These are phyloP conservation scores for Thuja plicata DNA, from an alignment of 83 land plant species.

Conservation along the genomic window DNA sequence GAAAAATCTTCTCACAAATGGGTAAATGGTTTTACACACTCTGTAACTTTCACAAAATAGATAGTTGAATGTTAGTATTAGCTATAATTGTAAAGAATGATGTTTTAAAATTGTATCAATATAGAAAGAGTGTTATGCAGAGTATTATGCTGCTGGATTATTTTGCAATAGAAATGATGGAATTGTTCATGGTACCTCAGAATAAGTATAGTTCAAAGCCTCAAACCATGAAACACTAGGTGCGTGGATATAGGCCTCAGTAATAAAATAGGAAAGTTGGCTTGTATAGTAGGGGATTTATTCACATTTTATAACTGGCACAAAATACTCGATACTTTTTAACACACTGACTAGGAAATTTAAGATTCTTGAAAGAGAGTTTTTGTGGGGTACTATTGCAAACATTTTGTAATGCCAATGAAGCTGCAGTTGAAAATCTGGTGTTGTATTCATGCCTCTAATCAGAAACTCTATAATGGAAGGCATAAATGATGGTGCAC, in stretches of 20 bases:
- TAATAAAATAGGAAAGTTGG: not conserved
- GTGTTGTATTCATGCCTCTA: slow-evolving; percentile 70
- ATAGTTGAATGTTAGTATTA: too few relatives aligned
- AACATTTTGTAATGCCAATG: slow-evolving; percentile 88
- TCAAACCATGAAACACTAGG: not conserved
- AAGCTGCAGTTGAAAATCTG: slow-evolving; percentile 90
- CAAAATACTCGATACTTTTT: not conserved
- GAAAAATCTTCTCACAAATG: too few relatives aligned
- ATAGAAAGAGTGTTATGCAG: too few relatives aligned
- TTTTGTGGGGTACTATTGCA: too few relatives aligned
- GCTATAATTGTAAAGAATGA: too few relatives aligned
- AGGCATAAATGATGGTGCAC: slow-evolving; percentile 66
- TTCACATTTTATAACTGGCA: not conserved
- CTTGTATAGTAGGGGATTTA: not conserved
- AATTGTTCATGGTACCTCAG: too few relatives aligned
- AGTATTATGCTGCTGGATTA: too few relatives aligned
- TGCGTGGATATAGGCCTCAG: not conserved
- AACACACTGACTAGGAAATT: not conserved
- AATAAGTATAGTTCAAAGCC: too few relatives aligned
- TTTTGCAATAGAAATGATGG: too few relatives aligned
- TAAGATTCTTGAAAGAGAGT: not conserved
- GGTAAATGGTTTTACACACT: too few relatives aligned
- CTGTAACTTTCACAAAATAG: too few relatives aligned
- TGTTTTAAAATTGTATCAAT: too few relatives aligned
- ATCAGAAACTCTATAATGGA: slow-evolving; percentile 69